phyloP scores from a whole-genome alignment of 352 stramenopile species.

The Globisporangium radiosum region DNA sequence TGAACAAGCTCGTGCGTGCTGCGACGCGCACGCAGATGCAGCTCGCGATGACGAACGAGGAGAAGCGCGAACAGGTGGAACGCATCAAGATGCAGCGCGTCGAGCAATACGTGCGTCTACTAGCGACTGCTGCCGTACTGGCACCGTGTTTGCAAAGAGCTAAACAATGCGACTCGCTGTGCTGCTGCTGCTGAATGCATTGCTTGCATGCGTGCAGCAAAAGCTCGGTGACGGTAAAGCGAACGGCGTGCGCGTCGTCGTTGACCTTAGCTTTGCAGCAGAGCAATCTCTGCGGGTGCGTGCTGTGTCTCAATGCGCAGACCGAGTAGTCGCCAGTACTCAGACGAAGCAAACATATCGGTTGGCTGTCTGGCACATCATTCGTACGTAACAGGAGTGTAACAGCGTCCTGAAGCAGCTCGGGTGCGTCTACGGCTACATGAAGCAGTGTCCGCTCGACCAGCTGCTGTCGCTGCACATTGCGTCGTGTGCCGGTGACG shows the following conservation, averaged over 20 bases:
- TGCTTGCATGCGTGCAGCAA: constrained; percentile 40
- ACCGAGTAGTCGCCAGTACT: too few species aligned
- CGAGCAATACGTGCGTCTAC: constrained; percentile 59
- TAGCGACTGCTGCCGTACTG: too few species aligned
- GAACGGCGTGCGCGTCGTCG: constrained; percentile 45
- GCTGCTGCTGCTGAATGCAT: too few species aligned
- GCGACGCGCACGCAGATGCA: constrained; percentile 3
- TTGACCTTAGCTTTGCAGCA: constrained; percentile 55
- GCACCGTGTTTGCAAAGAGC: too few species aligned
- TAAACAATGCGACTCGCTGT: too few species aligned
- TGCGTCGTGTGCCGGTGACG: constrained; percentile 30
- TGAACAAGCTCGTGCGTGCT: constrained; percentile 21
- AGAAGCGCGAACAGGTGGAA: constrained; percentile 44
- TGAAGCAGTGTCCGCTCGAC: constrained; percentile 67
- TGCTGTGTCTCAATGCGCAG: background rate
- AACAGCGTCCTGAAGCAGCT: constrained; percentile 83
- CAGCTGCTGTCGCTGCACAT: constrained; percentile 53
- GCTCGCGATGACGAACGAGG: constrained; percentile 28
- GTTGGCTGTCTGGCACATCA: too few species aligned
- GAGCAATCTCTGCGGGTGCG: constrained; percentile 42
- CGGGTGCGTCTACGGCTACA: constrained; percentile 63
- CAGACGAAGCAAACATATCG: too few species aligned
- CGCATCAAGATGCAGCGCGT: constrained; percentile 64
- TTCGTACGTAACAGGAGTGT: constrained; percentile 31
- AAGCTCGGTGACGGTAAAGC: constrained; percentile 45